These are phyloP conservation scores for Rhizophagus sp. DNA, from an alignment of 192 early-diverging fungal species.

Conservation along the genomic window DNA sequence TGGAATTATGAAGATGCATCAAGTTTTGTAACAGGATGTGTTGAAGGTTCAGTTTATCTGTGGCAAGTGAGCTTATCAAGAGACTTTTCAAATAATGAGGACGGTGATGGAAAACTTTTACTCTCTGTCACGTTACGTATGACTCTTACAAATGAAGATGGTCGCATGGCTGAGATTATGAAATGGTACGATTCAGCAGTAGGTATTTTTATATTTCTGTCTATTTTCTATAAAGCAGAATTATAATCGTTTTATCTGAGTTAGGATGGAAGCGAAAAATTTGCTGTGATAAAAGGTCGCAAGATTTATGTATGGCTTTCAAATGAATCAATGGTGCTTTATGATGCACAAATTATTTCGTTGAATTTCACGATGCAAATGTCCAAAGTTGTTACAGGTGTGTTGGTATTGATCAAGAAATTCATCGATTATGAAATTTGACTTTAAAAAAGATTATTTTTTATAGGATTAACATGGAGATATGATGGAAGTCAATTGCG, in stretches of 20 bases:
- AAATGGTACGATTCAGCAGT: constrained; percentile 18
- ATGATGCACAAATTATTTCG: not conserved
- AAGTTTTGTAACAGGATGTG: constrained; percentile 17
- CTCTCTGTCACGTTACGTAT: not conserved
- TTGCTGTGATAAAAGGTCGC: constrained; percentile 12
- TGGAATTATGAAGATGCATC: not conserved
- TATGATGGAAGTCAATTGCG: constrained; percentile 12
- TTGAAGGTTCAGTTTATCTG: constrained; percentile 22
- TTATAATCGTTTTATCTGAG: not conserved
- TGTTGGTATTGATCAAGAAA: not conserved
- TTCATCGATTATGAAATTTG: not conserved
- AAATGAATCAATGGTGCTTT: not conserved
- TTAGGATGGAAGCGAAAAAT: not conserved
- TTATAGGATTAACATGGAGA: constrained; percentile 15
- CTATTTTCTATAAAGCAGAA: not conserved
- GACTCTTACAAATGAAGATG: not conserved
- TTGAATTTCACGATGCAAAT: not conserved
- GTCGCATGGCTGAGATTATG: not conserved
- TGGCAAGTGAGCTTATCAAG: constrained; percentile 13
- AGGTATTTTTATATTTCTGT: not conserved
- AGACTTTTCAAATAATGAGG: not conserved
- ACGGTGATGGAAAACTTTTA: not conserved
- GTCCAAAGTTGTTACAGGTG: constrained; percentile 1
- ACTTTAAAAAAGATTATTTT: not conserved
- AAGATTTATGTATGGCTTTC: constrained; percentile 20